Percentiles rank a stretch among this genome's conserved stretches.
phyloP scores from a whole-genome alignment of 163 green algal species.

The Scenedesmus sp. region DNA sequence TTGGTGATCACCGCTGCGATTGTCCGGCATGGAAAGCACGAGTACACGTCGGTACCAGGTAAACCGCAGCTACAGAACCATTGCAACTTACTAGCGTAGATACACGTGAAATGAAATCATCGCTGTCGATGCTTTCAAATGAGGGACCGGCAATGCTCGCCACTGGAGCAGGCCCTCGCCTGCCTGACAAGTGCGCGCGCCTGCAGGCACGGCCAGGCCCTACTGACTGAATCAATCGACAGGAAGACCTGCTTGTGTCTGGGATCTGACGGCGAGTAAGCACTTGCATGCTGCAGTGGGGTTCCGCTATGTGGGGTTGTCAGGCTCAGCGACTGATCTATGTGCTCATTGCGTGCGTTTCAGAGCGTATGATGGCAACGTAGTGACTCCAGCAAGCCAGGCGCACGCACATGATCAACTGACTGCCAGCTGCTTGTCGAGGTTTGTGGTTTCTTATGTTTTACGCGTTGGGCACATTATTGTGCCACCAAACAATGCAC shows the following conservation, averaged over 20 bases:
- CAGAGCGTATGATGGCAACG: neutral
- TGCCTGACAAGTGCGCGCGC: neutral
- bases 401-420: neutral
- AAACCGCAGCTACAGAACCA: conserved; percentile 9
- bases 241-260: neutral
- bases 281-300: neutral
- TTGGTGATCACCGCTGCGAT: neutral
- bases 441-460: neutral
- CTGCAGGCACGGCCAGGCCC: neutral
- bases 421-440: neutral
- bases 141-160: neutral
- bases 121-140: conserved; percentile 45
- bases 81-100: neutral
- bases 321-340: neutral
- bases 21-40: neutral
- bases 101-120: conserved; percentile 17
- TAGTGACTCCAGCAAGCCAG: neutral
- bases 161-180: neutral
- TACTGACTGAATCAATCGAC: neutral
- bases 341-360: neutral
- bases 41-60: neutral
- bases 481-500: neutral
- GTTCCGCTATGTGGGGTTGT: neutral
- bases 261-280: neutral
- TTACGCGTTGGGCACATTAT: neutral